Evolutionary conservation across 2,329 filamentous ascomycete genomes (phyloP).

Genomic region (Tolypocladium paradoxum): DNA sequence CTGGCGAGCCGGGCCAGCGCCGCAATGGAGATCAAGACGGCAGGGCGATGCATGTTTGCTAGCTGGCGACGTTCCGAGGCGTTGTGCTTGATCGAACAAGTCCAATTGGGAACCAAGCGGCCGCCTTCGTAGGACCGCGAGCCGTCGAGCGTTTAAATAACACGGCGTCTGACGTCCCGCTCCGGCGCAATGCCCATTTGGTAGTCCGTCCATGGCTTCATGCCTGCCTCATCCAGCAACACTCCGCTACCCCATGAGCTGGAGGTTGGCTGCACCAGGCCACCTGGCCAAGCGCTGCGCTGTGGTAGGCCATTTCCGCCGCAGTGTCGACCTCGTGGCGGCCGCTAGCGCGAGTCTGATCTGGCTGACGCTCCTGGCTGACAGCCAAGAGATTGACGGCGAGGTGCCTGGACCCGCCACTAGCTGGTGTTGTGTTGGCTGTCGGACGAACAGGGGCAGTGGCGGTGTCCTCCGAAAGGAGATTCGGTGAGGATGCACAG

Average conservation of each 20-base stretch:
- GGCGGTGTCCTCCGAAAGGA: not conserved
- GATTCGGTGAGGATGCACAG: not conserved
- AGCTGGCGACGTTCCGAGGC: not conserved
- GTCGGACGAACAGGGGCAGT: not conserved
- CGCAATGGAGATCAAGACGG: constrained; percentile 12
- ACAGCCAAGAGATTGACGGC: not conserved
- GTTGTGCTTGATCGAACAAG: not conserved
- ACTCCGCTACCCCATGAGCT: not conserved
- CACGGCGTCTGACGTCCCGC: not conserved
- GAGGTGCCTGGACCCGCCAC: not conserved
- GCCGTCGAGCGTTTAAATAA: not conserved
- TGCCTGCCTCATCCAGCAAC: constrained; percentile 4
- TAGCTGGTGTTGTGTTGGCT: no score
- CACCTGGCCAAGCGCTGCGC: constrained; percentile 6
- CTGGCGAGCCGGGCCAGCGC: constrained; percentile 18
- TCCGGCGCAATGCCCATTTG: not conserved
- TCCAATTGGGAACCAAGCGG: not conserved
- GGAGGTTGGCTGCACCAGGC: not conserved
- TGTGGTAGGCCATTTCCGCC: constrained; percentile 7
- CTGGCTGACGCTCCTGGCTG: not conserved
- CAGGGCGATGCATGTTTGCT: constrained; percentile 15
- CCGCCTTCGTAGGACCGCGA: not conserved
- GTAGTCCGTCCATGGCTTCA: not conserved
- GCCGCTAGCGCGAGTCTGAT: not conserved
- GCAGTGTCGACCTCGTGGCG: not conserved